Evolutionary conservation across 2,329 filamentous ascomycete species (phyloP).

Genomic region (Microdochium nivale): DNA sequence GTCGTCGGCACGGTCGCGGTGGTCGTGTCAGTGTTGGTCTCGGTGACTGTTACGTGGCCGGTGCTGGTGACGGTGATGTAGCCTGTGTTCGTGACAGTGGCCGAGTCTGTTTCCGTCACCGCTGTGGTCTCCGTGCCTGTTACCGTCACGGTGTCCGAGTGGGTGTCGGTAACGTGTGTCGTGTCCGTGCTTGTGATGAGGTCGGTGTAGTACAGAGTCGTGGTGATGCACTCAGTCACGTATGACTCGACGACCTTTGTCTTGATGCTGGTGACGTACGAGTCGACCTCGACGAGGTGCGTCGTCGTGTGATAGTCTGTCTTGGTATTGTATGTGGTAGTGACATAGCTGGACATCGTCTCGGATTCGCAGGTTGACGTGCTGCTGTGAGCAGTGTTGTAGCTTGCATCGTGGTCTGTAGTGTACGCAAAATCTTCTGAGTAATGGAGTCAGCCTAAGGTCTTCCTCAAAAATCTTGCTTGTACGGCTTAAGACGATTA

Average conservation of each 20-base stretch:
- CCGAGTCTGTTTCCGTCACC: constrained; percentile 1
- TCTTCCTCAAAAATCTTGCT: too few species aligned
- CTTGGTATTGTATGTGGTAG: neutral
- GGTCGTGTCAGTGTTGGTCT: constrained; percentile 2
- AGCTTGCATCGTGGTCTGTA: too few species aligned
- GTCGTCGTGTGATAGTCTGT: constrained; percentile 8
- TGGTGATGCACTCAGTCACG: constrained; percentile 10
- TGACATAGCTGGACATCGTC: neutral
- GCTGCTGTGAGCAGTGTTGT: too few species aligned
- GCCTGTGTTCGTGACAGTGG: constrained; percentile 2
- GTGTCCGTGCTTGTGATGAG: constrained; percentile 5
- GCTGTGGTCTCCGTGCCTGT: constrained; percentile 6
- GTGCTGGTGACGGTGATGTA: constrained; percentile 3
- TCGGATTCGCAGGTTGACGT: neutral
- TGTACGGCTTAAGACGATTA: too few species aligned
- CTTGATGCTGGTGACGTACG: neutral
- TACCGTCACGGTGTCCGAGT: constrained; percentile 5
- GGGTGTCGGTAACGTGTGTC: constrained; percentile 5
- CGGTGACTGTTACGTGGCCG: neutral
- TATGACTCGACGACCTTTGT: neutral
- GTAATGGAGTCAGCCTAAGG: too few species aligned
- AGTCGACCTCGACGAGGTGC: neutral
- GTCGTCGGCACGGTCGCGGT: constrained; percentile 7
- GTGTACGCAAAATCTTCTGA: too few species aligned
- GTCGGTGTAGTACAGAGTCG: constrained; percentile 8